Evolutionary conservation across 768 basidiomycete species (phyloP), one percentile per base, ranked within the genome.

Genomic region (Trametes maxima): DNA sequence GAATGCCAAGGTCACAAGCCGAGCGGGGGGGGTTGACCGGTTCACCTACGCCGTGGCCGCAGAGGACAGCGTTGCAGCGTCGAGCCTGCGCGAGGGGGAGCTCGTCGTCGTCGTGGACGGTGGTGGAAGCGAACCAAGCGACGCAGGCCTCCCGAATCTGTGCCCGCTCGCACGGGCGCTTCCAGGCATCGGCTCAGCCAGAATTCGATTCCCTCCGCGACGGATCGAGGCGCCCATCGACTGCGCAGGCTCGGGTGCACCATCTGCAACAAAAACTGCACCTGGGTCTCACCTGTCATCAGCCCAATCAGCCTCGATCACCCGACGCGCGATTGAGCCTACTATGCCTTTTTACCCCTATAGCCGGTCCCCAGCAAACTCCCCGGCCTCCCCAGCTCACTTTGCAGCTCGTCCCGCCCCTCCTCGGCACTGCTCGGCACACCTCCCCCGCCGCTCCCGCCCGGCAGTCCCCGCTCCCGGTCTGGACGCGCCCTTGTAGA

Each of bases 231-330:
- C 49, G 49, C 49, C 8, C 28, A 33, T 33, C 28, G 28, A 33
- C 28, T 33, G 28, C 28, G 28, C 28, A 21, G 21, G n/a, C 81
- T 98, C 17, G 93, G 97, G 5, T 98, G 95, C 75, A 95, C 95
- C 21, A 97, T 96, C 72, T 98, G 94, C 28, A 8, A 33, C 28
- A 33, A 3, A 33, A 33, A n/a, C n/a, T n/a, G n/a, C n/a, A n/a
- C n/a, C n/a, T n/a, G n/a, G n/a, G n/a, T n/a, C n/a, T n/a, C n/a
- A n/a, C n/a, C n/a, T n/a, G n/a, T n/a, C n/a, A n/a, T n/a, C n/a
- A n/a, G n/a, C n/a, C n/a, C n/a, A n/a, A n/a, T n/a, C n/a, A n/a
- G n/a, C n/a, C n/a, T n/a, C n/a, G n/a, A n/a, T n/a, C n/a, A n/a
- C n/a, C n/a, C n/a, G n/a, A n/a, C n/a, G n/a, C n/a, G n/a, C n/a